Percentiles rank a stretch among this genome's conserved stretches.
Conservation (phyloP, 352 stramenopile species). For the Elongisporangium senticosum region DNA sequence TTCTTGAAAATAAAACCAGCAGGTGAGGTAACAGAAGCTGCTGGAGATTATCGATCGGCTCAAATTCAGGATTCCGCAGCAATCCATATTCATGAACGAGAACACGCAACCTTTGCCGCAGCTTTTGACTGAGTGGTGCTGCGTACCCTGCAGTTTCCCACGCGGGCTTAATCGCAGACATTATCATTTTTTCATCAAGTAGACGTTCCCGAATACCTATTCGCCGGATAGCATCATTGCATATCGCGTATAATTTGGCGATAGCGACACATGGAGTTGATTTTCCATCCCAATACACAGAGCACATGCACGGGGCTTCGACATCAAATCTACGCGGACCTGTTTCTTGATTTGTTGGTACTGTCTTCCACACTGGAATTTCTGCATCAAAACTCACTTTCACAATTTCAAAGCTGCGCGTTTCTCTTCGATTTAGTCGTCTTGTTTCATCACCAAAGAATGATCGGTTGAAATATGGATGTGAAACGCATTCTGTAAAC, state of each 20-base stretch:
- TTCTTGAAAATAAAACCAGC: constrained; percentile 21
- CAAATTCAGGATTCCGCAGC: constrained; percentile 31
- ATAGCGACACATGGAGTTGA: constrained; percentile 24
- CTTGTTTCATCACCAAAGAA: constrained; percentile 61
- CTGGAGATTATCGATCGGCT: constrained; percentile 31
- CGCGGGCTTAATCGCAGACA: constrained; percentile 24
- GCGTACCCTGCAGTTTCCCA: constrained; percentile 15
- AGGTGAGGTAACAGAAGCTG: constrained; percentile 41
- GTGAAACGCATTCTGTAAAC: constrained; percentile 52
- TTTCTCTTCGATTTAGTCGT: constrained; percentile 36
- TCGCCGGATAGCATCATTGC: constrained; percentile 19
- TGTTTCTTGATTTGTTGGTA: constrained; percentile 13
- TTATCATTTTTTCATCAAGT: constrained; percentile 33
- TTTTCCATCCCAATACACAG: constrained; percentile 30
- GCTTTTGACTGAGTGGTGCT: constrained; percentile 14
- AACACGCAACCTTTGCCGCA: constrained; percentile 15
- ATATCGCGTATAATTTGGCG: constrained; percentile 20
- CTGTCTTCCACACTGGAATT: constrained; percentile 62
- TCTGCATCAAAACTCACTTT: constrained; percentile 60
- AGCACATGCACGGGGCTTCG: constrained; percentile 24
- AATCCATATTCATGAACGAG: constrained; percentile 27
- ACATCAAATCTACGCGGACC: constrained; percentile 8
- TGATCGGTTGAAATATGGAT: constrained; percentile 70
- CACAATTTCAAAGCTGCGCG: constrained; percentile 61
- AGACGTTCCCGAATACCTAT: constrained; percentile 48